phyloP scores from a whole-genome alignment of 805 yeast species.

The Metschnikowia picachoensis region DNA sequence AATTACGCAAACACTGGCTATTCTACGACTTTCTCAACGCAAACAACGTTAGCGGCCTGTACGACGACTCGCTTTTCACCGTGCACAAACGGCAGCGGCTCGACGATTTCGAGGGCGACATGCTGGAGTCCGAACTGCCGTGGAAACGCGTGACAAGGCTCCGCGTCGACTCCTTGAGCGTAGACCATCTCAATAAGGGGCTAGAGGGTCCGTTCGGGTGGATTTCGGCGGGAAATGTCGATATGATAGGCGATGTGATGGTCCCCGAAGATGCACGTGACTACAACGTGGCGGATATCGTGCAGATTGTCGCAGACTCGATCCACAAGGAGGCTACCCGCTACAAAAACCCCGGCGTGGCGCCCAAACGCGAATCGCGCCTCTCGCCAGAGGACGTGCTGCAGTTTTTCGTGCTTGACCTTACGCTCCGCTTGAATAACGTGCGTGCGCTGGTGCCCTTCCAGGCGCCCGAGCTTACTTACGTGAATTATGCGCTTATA shows the following conservation, averaged over 20 bases:
- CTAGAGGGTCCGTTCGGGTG: constrained; percentile 95
- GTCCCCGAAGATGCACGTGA: constrained; percentile 65
- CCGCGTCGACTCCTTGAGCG: constrained; percentile 77
- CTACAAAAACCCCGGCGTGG: constrained; percentile 31
- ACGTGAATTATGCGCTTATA: constrained; percentile 85
- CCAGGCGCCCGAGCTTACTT: constrained; percentile 82
- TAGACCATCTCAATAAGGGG: constrained; percentile 89
- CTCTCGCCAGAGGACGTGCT: constrained; percentile 30
- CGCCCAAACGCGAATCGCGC: too few relatives aligned
- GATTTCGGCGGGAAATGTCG: constrained; percentile 90
- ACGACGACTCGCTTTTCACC: constrained; percentile 90
- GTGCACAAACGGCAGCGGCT: constrained; percentile 72
- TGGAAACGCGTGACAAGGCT: constrained; percentile 70
- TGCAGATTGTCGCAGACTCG: constrained; percentile 44
- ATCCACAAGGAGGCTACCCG: constrained; percentile 48
- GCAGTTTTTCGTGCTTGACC: constrained; percentile 70
- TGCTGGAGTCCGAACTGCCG: constrained; percentile 20
- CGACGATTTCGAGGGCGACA: constrained; percentile 36
- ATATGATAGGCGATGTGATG: constrained; percentile 87
- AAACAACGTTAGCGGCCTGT: constrained; percentile 80
- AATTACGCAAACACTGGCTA: constrained; percentile 87
- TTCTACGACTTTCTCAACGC: constrained; percentile 85
- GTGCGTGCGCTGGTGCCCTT: constrained; percentile 88
- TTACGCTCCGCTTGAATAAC: constrained; percentile 74
- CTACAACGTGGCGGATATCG: constrained; percentile 44